Evolutionary conservation across 805 yeast species (phyloP), one percentile per base, ranked within the genome.

Genomic region (Ogataea haglerorum): DNA sequence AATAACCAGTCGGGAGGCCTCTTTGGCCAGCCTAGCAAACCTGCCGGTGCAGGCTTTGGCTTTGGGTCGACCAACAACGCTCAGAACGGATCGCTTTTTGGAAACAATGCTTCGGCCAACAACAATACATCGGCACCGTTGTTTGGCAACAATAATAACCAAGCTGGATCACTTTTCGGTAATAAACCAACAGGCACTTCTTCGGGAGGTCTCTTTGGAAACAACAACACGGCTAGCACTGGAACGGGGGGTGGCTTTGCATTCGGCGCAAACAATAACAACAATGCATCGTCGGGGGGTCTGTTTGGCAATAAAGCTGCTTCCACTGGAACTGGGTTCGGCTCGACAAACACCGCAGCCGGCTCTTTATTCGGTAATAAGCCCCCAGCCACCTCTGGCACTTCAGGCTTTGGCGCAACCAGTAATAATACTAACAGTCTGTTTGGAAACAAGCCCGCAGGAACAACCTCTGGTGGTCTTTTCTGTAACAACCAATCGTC

Each of bases 81-180:
- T 4, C 42, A 49, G 12, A 46, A 59, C 29, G 71, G 70, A 43
- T 70, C 69, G 22, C 51, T 67, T 37, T 72, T 69, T 29, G 31
- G 21, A 15, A 29, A 29, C n/a, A 29, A 17, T 9, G 40, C 27
- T n/a, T 24, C 27, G n/a, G 14, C 39, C 10, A 12, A 37, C 30
- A 36, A 30, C 32, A 42, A 31, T 22, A 15, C 33, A 6, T 31
- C 42, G 7, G 26, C 30, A 5, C 34, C 37, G 2, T 15, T 42
- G 14, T 54, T 54, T 43, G 57, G 57, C n/a, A 10, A n/a, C 19
- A 34, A 16, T 19, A 27, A n/a, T 16, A 29, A 36, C 4, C 42
- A 49, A n/a, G 45, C 59, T 34, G 71, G 70, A 43, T 70, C 68
- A 23, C 50, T 67, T 40, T 72, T 69, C 58, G 71, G 73, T 13